These are phyloP conservation scores for Camptophora hylomeconis DNA, from an alignment of 2,329 filamentous ascomycete species.

Conservation along the genomic window DNA sequence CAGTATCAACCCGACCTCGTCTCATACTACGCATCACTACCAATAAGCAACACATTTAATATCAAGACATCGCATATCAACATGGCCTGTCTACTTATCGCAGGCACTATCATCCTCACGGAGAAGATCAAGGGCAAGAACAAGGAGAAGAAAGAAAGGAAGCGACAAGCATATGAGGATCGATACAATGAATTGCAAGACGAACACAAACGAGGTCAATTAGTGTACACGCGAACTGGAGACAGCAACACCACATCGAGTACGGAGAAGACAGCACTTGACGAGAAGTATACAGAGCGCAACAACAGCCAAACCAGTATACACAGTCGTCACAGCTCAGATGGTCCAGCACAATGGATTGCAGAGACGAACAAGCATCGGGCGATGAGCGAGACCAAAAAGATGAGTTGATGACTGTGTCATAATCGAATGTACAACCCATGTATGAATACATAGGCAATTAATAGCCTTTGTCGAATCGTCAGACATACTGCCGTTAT, in stretches of 20 bases:
- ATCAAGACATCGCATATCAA: too few species aligned
- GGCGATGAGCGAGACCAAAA: too few species aligned
- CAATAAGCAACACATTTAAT: too few species aligned
- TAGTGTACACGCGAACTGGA: not conserved
- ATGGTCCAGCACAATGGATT: constrained; percentile 3
- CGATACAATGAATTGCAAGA: constrained; percentile 7
- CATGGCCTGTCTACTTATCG: constrained; percentile 25
- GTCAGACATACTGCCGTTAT: not conserved
- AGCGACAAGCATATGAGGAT: constrained; percentile 5
- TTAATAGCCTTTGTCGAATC: too few species aligned
- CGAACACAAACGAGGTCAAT: constrained; percentile 3
- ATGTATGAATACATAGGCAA: too few species aligned
- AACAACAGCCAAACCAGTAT: constrained; percentile 4
- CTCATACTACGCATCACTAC: too few species aligned
- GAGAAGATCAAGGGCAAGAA: constrained; percentile 7
- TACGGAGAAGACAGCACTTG: not conserved
- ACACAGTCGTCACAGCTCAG: constrained; percentile 1
- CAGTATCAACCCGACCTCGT: too few species aligned
- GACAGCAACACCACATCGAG: not conserved
- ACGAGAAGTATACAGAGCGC: not conserved
- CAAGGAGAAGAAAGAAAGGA: constrained; percentile 8
- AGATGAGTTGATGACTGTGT: constrained; percentile 4
- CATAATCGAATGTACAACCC: constrained; percentile 6
- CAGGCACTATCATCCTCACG: constrained; percentile 3
- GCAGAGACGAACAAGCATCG: too few species aligned